Base-by-base conservation (phyloP, 495 filamentous ascomycete species). In the Hypoxylon subgilvum region DNA sequence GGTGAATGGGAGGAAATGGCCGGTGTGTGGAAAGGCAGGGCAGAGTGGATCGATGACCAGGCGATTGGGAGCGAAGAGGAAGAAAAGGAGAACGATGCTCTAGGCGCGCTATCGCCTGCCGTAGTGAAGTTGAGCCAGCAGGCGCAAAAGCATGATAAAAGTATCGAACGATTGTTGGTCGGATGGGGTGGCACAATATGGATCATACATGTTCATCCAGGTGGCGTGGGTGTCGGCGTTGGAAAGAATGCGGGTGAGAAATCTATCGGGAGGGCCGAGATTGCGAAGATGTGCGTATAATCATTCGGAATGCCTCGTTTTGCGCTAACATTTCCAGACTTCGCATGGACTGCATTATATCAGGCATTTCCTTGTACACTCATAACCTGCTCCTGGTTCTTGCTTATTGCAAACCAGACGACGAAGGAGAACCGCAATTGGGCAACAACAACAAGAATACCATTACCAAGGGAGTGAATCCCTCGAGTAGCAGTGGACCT, bases 131-230 rank as follows among this genome's bases (percentile, higher is more conserved):
- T 78, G 41, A 80, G 73, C 57, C 76, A 73, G 56, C 72, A 75
- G 52, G 70, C 74, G 34, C 68, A 77, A 35, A 72, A 66, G 45
- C 72, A 65, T 46, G 68, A 69, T 54, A 76, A 79, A 65, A 71
- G 32, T 22, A 70, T 84, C 10, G 94, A 98, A 74, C 90, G 93
- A 63, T 73, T 97, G 28, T 76, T 97, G 7, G 86, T 97, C 38
- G 94, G 94, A 14, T 98, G 94, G 94, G 94, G 93, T 52, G 88
- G 89, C 51, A 96, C 89, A 6, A 88, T 96, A 31, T 98, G 94
- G 94, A 86, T 97, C 30, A 85, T 97, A 45, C 89, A 96, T 69
- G 86, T 98, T 3, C 87, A 91, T 69, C 87, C 91, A 3, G 88
- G 90, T n/a, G 82, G 84, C 14, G 66, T 83, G 42, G 82, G 84